Conservation (phyloP, 306 rosid genomes). For the Vigna hirtella region DNA sequence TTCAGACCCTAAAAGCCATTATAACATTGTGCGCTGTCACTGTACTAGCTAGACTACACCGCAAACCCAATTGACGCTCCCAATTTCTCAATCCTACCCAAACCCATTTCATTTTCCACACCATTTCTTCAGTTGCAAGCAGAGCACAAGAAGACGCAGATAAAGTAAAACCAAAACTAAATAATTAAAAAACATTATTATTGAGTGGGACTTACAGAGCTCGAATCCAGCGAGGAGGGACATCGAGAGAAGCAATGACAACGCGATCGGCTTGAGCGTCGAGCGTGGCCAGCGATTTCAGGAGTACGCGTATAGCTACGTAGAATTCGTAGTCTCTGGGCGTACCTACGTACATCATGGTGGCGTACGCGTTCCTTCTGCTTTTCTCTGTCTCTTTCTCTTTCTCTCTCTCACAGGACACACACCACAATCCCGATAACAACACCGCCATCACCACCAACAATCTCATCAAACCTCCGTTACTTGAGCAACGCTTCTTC, state of each 20-base stretch:
- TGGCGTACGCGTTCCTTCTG: slow-evolving; percentile 76
- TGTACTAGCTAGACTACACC: background rate
- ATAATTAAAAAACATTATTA: too few species aligned
- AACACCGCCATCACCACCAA: background rate
- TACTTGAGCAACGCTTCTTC: background rate
- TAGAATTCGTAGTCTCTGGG: slow-evolving; percentile 92
- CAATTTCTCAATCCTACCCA: background rate
- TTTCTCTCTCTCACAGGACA: background rate
- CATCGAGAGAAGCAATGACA: slow-evolving; percentile 89
- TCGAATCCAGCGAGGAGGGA: slow-evolving; percentile 75
- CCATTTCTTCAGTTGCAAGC: background rate
- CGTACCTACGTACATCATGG: slow-evolving; percentile 96
- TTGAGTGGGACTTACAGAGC: slow-evolving; percentile 64
- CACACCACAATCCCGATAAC: background rate
- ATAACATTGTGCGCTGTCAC: slow-evolving; percentile 24
- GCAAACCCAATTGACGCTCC: background rate
- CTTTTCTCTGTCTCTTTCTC: background rate
- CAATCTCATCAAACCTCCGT: slow-evolving; percentile 15
- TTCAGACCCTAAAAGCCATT: background rate
- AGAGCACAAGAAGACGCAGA: background rate
- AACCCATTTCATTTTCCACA: background rate
- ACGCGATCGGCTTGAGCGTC: slow-evolving; percentile 80
- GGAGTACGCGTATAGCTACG: slow-evolving; percentile 74
- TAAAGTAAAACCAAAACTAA: too few species aligned
- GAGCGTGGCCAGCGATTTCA: slow-evolving; percentile 68